Evolutionary conservation across 305 asterid genomes (phyloP).

Genomic region (Fraxinus sp.): DNA sequence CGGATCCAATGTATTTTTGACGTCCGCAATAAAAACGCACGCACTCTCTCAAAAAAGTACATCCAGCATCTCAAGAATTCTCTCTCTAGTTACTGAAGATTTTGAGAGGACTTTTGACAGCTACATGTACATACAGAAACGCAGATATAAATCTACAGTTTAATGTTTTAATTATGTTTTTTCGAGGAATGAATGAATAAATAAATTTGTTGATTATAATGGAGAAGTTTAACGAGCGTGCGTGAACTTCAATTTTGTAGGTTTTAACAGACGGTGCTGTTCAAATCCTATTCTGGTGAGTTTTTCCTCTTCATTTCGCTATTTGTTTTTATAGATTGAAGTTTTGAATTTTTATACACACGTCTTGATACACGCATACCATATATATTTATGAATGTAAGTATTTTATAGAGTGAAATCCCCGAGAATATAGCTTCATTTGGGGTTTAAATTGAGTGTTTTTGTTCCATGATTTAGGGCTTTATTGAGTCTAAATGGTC

Average conservation of each 20-base stretch:
- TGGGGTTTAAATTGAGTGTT: constrained; percentile 33
- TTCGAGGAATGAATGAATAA: background rate
- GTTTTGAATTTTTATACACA: constrained; percentile 1
- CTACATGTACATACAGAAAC: constrained; percentile 4
- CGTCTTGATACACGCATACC: background rate
- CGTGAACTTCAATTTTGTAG: constrained; percentile 26
- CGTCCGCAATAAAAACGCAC: constrained; percentile 49
- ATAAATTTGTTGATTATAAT: constrained; percentile 18
- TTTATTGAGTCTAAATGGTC: constrained; percentile 28
- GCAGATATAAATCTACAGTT: constrained; percentile 14
- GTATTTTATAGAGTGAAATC: constrained; percentile 4
- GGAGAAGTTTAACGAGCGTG: constrained; percentile 16
- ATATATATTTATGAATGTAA: constrained; percentile 17
- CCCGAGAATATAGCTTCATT: constrained; percentile 25
- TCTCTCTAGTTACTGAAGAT: constrained; percentile 31
- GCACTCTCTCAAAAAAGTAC: constrained; percentile 8
- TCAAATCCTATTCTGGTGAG: constrained; percentile 30
- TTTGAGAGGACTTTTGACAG: constrained; percentile 27
- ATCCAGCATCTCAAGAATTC: constrained; percentile 19
- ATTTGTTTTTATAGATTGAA: constrained; percentile 4
- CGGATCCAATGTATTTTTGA: constrained; percentile 46
- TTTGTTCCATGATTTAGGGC: constrained; percentile 36
- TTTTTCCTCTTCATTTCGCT: constrained; percentile 13
- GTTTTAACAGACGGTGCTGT: constrained; percentile 20
- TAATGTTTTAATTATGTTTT: constrained; percentile 4